A percentile compares a stretch with the other conserved stretches of the same genome.
Evolutionary conservation across 257 asterid species (phyloP).

Genomic region (Petrea volubilis): DNA sequence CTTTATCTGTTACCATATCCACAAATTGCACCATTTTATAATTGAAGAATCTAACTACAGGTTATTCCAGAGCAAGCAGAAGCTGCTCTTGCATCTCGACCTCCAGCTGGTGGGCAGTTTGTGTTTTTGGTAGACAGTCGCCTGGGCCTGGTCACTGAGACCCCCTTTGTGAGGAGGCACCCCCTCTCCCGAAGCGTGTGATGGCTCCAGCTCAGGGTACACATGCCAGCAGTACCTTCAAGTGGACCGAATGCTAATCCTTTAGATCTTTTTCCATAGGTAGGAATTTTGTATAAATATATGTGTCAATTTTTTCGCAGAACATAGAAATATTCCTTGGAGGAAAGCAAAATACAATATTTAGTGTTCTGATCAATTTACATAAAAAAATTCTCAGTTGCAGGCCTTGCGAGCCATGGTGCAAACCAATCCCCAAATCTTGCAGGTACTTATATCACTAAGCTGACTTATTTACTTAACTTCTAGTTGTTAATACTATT

Average conservation of each 20-base stretch:
- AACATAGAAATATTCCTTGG: not conserved
- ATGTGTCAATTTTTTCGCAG: slow-evolving; percentile 8
- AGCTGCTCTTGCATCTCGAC: slow-evolving; percentile 55
- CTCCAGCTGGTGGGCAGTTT: slow-evolving; percentile 44
- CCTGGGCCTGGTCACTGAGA: no score
- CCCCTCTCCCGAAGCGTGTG: no score
- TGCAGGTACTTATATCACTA: slow-evolving; percentile 58
- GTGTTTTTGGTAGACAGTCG: no score
- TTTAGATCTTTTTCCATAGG: slow-evolving; percentile 89
- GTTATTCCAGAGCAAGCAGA: slow-evolving; percentile 89
- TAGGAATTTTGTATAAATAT: slow-evolving; percentile 16
- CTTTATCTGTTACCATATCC: not conserved
- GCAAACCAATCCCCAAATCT: slow-evolving; percentile 89
- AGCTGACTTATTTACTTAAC: not conserved
- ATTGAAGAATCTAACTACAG: slow-evolving; percentile 41
- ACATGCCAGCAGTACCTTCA: slow-evolving; percentile 51
- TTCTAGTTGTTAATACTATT: not conserved
- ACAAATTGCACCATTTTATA: slow-evolving; percentile 18
- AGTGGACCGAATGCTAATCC: slow-evolving; percentile 88
- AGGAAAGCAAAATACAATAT: not conserved
- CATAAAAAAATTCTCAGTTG: slow-evolving; percentile 44
- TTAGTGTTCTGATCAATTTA: not conserved
- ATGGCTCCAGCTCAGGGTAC: slow-evolving; percentile 57
- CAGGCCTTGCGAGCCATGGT: slow-evolving; percentile 74
- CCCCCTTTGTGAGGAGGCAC: no score